Evolutionary conservation across 108 stramenopile species (phyloP).

Genomic region (Chaetoceros muelleri): DNA sequence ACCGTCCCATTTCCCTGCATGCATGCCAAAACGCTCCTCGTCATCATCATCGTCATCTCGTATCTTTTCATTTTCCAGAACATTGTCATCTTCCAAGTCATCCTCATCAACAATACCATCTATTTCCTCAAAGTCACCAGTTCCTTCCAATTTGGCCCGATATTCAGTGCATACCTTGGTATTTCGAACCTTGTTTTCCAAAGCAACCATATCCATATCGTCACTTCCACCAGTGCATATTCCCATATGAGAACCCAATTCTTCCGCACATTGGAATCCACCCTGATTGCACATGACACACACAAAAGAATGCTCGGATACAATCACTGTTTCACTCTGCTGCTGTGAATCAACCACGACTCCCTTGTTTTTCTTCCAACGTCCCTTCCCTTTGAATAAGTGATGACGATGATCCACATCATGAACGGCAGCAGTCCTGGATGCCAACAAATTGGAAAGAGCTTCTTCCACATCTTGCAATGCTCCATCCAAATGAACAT

Average conservation of each 20-base stretch:
- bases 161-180: slow-evolving; percentile 4
- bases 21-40: slow-evolving; percentile 16
- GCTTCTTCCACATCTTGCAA: slow-evolving; percentile 35
- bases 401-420: no score
- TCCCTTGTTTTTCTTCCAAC: slow-evolving; percentile 1
- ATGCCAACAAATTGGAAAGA: slow-evolving; percentile 21
- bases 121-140: background rate
- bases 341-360: no score
- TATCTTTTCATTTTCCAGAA: slow-evolving; percentile 20
- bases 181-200: slow-evolving; percentile 16
- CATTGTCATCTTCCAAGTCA: slow-evolving; percentile 17
- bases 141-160: background rate
- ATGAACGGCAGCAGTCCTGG: background rate
- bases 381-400: no score
- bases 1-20: slow-evolving; percentile 50
- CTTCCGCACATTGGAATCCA: slow-evolving; percentile 35
- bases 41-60: slow-evolving; percentile 34
- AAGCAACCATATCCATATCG: slow-evolving; percentile 20
- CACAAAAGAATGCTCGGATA: slow-evolving; percentile 13
- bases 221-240: slow-evolving; percentile 33
- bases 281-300: slow-evolving; percentile 46
- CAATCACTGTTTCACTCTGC: slow-evolving; percentile 1
- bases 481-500: slow-evolving; percentile 16
- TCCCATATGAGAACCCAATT: slow-evolving; percentile 51
- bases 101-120: slow-evolving; percentile 18